These are phyloP conservation scores for Arthrinium phaeospermum DNA, from an alignment of 2,329 filamentous ascomycete genomes.

Conservation along the genomic window DNA sequence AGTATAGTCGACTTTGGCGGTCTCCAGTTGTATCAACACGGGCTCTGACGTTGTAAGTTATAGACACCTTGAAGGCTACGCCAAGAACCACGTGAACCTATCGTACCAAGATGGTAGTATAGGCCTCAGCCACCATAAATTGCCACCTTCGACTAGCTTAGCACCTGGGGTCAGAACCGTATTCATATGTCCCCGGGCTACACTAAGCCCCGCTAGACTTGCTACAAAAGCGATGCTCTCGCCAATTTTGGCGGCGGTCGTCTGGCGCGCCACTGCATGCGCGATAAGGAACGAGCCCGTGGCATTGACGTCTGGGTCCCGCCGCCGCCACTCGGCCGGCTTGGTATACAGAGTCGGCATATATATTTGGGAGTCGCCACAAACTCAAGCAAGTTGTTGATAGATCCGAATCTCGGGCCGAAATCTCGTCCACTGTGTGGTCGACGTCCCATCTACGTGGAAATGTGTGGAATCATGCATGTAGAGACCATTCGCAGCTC, in stretches of 20 bases:
- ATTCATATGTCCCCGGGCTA: constrained; percentile 50
- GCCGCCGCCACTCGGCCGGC: constrained; percentile 45
- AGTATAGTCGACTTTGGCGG: not conserved
- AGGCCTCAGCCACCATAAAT: not conserved
- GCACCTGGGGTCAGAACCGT: constrained; percentile 29
- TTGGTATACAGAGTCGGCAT: constrained; percentile 49
- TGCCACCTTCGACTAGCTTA: not conserved
- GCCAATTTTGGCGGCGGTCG: constrained; percentile 42
- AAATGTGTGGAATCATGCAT: not conserved
- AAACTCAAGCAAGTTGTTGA: constrained; percentile 48
- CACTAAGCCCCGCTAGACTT: constrained; percentile 53
- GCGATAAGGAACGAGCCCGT: constrained; percentile 52
- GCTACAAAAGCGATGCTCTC: constrained; percentile 51
- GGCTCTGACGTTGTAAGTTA: not conserved
- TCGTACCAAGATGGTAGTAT: too few species aligned
- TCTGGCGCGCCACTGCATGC: constrained; percentile 48
- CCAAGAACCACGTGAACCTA: not conserved
- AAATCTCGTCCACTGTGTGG: not conserved
- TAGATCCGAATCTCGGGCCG: constrained; percentile 41
- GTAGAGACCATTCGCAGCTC: not conserved
- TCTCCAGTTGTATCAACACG: not conserved
- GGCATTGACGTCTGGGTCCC: constrained; percentile 52
- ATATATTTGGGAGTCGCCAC: constrained; percentile 20
- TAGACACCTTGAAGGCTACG: not conserved
- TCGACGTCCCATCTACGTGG: not conserved